Evolutionary conservation across 2,329 filamentous ascomycete genomes (phyloP), one percentile per base, ranked within the genome.

Genomic region (Trichoderma endophyticum): DNA sequence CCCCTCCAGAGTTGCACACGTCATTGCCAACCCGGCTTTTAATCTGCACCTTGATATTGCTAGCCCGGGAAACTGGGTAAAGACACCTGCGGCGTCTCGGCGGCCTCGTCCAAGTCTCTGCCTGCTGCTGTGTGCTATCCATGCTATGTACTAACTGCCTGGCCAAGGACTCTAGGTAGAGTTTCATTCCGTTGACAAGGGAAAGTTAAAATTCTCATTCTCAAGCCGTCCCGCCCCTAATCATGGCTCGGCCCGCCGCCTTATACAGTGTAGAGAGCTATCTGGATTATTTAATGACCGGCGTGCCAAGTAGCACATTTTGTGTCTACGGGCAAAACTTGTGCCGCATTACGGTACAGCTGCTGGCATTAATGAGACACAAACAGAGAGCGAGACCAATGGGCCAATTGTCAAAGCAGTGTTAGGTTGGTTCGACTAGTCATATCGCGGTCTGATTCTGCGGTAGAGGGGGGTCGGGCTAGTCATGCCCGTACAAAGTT

Each of bases 181-280:
- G 34, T 36, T 36, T 36, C 34, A 28, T 39, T 24, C 65, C 36
- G 34, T 28, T 28, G 59, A 64, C 51, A 36, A 64, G 68, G 67
- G 26, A 26, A 14, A 48, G n/a, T 51, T 51, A 12, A n/a, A 18
- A 39, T 32, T 24, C 21, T 64, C 24, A 21, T 48, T 34, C 51
- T 66, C 34, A 28, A 43, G 61, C 69, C 64, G 43, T 43, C 24
- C 69, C 69, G 69, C 69, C 60, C 69, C 69, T 43, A 56, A 71
- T 43, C 34, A 48, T 65, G 69, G 69, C 34, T 48, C 69, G 69
- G 69, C 60, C 69, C 69, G 69, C 69, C 34, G 54, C 51, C 32
- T 59, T 39, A 26, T 32, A 11, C 15, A 39, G 34, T 63, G 36
- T 18, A 63, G 60, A 63, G 34, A 43, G 32, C 36, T 11, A 24